phyloP scores from a whole-genome alignment of 768 basidiomycete species.

The Naganishia antarctica region DNA sequence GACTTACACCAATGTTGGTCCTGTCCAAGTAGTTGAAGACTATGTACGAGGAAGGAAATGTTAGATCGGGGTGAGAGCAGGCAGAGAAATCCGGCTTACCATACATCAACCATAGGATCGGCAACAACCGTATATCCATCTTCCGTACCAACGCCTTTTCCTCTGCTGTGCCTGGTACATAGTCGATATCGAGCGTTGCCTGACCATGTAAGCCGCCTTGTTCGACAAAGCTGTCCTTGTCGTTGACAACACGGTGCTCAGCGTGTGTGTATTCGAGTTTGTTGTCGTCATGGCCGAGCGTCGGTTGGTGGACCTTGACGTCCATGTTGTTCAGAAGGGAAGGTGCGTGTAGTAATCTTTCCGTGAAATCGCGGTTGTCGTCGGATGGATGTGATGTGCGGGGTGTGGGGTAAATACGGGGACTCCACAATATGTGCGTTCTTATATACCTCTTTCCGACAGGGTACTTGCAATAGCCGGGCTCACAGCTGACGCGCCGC shows the following conservation, averaged over 20 bases:
- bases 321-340: background rate
- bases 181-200: conserved; percentile 21
- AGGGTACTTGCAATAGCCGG: background rate
- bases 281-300: conserved; percentile 10
- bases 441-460: background rate
- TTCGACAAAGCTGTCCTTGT: background rate
- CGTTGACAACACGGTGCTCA: conserved; percentile 1
- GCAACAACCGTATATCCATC: conserved; percentile 40
- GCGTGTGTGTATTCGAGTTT: conserved; percentile 19
- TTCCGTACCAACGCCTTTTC: conserved; percentile 43
- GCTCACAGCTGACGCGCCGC: too few relatives aligned
- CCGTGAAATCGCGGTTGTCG: background rate
- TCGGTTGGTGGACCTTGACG: conserved; percentile 8
- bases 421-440: background rate
- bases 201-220: background rate
- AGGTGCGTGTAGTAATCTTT: background rate
- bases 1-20: conserved; percentile 36
- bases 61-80: too few relatives aligned
- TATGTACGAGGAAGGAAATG: too few relatives aligned
- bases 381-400: background rate
- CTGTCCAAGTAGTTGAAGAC: conserved; percentile 41
- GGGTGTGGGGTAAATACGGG: background rate
- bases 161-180: conserved; percentile 37
- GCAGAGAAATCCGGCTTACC: background rate
- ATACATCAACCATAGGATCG: conserved; percentile 45